Conservation (phyloP, 345 rosid genomes). For the Clarkia xantiana region DNA sequence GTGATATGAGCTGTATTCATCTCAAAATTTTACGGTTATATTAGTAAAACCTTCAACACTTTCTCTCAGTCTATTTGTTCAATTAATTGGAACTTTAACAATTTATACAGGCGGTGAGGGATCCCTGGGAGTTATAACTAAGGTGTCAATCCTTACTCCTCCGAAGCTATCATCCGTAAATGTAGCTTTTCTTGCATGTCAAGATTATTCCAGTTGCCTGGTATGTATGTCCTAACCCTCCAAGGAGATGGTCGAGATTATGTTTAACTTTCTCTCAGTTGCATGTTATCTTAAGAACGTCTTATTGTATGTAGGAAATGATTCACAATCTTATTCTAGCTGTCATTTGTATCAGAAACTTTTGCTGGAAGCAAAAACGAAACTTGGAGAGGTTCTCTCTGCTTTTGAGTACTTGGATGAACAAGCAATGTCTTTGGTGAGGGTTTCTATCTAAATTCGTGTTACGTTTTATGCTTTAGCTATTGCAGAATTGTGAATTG, state of each 20-base stretch:
- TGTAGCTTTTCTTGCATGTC: slow-evolving; percentile 77
- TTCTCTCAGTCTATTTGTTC: too few relatives aligned
- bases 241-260: neutral
- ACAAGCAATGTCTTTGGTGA: slow-evolving; percentile 60
- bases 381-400: slow-evolving; percentile 87
- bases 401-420: slow-evolving; percentile 87
- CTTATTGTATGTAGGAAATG: too few relatives aligned
- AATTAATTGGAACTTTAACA: too few relatives aligned
- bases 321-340: neutral
- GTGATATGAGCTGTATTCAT: too few relatives aligned
- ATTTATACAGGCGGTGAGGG: slow-evolving; percentile 78
- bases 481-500: too few relatives aligned
- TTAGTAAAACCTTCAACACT: too few relatives aligned
- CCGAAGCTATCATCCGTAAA: slow-evolving; percentile 69
- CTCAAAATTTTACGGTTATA: too few relatives aligned
- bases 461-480: too few relatives aligned
- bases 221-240: slow-evolving; percentile 17
- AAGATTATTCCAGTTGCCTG: slow-evolving; percentile 83
- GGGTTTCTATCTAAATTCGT: slow-evolving; percentile 9
- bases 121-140: slow-evolving; percentile 87
- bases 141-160: slow-evolving; percentile 82
- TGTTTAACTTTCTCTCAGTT: neutral
- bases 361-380: slow-evolving; percentile 65
- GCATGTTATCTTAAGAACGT: too few relatives aligned
- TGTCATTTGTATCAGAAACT: slow-evolving; percentile 43